Conservation (phyloP, 306 rosid genomes). For the Cucurbita maxima region DNA sequence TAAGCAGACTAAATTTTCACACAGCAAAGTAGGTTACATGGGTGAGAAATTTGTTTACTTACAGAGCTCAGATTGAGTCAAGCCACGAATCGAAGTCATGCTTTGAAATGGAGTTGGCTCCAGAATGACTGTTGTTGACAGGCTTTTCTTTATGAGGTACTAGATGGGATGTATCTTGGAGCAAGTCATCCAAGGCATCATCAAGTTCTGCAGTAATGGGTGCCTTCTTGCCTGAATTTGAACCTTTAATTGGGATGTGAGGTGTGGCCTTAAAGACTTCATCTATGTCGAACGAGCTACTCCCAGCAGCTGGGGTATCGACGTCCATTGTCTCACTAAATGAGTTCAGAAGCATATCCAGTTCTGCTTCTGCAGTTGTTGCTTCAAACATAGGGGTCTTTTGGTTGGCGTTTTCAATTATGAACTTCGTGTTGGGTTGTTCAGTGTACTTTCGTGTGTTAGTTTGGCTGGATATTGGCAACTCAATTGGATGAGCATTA, state of each 20-base stretch:
- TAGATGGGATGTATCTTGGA: slow-evolving; percentile 38
- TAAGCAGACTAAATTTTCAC: background rate
- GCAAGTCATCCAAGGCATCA: slow-evolving; percentile 60
- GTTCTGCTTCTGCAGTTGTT: too few relatives aligned
- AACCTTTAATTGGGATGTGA: slow-evolving; percentile 18
- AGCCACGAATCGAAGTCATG: slow-evolving; percentile 75
- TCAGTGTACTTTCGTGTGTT: background rate
- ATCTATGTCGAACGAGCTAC: slow-evolving; percentile 5
- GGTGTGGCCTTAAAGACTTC: slow-evolving; percentile 5
- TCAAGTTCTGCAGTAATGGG: slow-evolving; percentile 28
- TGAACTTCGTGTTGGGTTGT: too few relatives aligned
- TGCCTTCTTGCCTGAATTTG: slow-evolving; percentile 14
- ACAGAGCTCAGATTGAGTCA: slow-evolving; percentile 36
- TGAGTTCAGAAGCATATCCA: too few relatives aligned
- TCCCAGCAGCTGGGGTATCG: background rate
- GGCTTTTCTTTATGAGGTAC: slow-evolving; percentile 18
- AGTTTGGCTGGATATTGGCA: slow-evolving; percentile 13
- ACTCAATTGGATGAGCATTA: slow-evolving; percentile 10
- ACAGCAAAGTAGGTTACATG: slow-evolving; percentile 8
- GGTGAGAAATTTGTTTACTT: background rate
- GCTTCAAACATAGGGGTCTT: too few relatives aligned
- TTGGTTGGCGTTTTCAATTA: too few relatives aligned
- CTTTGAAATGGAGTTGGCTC: slow-evolving; percentile 20
- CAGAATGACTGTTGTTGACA: slow-evolving; percentile 14
- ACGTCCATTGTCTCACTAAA: too few relatives aligned